A percentile compares a stretch with the other conserved stretches of the same genome.
Evolutionary conservation across 768 basidiomycete genomes (phyloP).

Genomic region (Phlegmacium glaucopus): DNA sequence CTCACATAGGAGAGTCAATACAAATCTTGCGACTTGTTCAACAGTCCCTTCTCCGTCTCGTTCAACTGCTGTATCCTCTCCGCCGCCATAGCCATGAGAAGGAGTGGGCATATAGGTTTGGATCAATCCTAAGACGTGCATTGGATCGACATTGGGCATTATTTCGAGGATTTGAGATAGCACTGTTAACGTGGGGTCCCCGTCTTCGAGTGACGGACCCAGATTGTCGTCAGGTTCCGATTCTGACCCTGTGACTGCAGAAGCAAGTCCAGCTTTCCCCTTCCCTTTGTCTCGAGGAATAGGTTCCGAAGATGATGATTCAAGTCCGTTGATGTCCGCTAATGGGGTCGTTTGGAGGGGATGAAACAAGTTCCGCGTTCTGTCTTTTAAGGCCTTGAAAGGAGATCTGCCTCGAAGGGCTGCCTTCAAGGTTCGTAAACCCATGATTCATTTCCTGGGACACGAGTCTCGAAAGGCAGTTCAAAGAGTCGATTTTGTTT

Average conservation of each 20-base stretch:
- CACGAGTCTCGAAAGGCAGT: too few species aligned
- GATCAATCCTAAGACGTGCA: constrained; percentile 48
- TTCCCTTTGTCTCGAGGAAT: constrained; percentile 7
- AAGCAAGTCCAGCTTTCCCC: constrained; percentile 3
- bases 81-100: constrained; percentile 38
- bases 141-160: constrained; percentile 64
- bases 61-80: constrained; percentile 58
- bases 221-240: constrained; percentile 28
- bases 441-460: too few species aligned
- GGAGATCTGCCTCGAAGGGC: too few species aligned
- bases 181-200: constrained; percentile 6
- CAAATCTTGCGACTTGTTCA: constrained; percentile 20
- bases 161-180: constrained; percentile 61
- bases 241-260: constrained; percentile 45
- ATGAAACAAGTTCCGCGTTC: too few species aligned
- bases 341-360: background rate
- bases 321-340: constrained; percentile 8
- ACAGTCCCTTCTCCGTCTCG: constrained; percentile 29
- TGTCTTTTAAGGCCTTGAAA: too few species aligned
- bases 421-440: too few species aligned
- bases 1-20: constrained; percentile 54
- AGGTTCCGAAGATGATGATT: constrained; percentile 13
- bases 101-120: constrained; percentile 35
- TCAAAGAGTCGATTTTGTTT: too few species aligned
- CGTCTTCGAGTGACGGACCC: too few species aligned